These are phyloP conservation scores for Malassezia slooffiae DNA, from an alignment of 1,284 basidiomycete genomes.

Conservation along the genomic window DNA sequence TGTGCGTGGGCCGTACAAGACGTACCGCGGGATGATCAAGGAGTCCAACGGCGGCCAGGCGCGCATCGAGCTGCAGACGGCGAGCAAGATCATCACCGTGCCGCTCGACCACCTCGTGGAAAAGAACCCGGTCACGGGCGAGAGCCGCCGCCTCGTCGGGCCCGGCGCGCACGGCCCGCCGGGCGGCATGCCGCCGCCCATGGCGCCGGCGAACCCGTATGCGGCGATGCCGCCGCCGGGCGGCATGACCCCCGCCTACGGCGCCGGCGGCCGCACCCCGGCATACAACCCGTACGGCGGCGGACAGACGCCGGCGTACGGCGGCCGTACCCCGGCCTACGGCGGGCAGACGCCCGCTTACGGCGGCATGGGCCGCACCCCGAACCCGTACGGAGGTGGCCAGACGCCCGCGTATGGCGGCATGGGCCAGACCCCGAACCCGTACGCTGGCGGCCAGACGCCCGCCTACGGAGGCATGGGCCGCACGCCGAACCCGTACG, in stretches of 20 bases:
- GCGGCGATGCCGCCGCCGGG: conserved; percentile 11
- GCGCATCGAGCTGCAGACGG: conserved; percentile 80
- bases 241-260: conserved; percentile 23
- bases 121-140: conserved; percentile 50
- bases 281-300: conserved; percentile 26
- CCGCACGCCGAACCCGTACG: conserved; percentile 21
- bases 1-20: conserved; percentile 79
- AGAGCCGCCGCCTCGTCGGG: conserved; percentile 20
- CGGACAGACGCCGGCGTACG: conserved; percentile 23
- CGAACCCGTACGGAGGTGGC: conserved; percentile 10
- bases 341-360: conserved; percentile 14
- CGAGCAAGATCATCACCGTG: conserved; percentile 79
- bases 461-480: conserved; percentile 3
- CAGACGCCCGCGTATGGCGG: conserved; percentile 20
- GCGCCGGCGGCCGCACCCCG: conserved; percentile 28
- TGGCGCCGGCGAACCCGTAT: conserved; percentile 21
- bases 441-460: conserved; percentile 14
- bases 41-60: conserved; percentile 80
- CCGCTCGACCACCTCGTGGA: conserved; percentile 68
- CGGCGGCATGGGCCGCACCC: conserved; percentile 1
- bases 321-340: conserved; percentile 1
- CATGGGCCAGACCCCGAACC: conserved; percentile 7
- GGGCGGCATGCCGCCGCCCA: conserved; percentile 4
- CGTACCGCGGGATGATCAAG: conserved; percentile 82
- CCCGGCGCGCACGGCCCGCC: conserved; percentile 5